phyloP scores from a whole-genome alignment of 257 asterid genomes.

The Nicotiana knightiana region DNA sequence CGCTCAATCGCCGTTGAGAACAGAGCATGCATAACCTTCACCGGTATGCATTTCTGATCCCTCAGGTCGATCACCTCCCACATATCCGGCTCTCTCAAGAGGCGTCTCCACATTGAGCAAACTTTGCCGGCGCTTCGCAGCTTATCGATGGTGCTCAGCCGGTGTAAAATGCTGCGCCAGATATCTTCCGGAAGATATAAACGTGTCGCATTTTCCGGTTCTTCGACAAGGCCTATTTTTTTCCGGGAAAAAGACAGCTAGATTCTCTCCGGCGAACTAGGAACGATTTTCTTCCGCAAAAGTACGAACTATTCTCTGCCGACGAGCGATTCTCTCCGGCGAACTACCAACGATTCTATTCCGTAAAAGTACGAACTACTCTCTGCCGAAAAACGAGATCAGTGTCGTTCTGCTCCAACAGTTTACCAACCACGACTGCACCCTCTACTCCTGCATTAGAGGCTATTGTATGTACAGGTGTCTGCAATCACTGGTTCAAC shows the following conservation, averaged over 20 bases:
- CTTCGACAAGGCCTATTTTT: background rate
- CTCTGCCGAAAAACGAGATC: conserved; percentile 27
- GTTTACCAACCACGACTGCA: conserved; percentile 88
- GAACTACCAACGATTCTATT: no score
- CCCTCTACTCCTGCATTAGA: conserved; percentile 95
- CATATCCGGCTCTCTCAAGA: background rate
- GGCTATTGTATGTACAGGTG: conserved; percentile 76
- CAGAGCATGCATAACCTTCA: background rate
- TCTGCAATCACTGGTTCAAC: conserved; percentile 30
- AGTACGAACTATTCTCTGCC: no score
- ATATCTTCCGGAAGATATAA: background rate
- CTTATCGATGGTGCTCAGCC: background rate
- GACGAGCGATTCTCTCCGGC: no score
- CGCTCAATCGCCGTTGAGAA: background rate
- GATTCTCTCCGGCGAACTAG: no score
- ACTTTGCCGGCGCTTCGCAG: background rate
- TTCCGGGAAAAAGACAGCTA: no score
- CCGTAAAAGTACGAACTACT: no score
- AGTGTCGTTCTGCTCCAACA: conserved; percentile 77
- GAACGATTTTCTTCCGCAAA: no score
- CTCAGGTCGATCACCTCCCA: background rate
- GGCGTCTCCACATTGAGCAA: background rate
- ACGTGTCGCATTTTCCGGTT: background rate
- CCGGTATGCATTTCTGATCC: background rate
- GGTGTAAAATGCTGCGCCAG: background rate